phyloP scores from a whole-genome alignment of 2,329 filamentous ascomycete species.

The Alternaria gansuensis region DNA sequence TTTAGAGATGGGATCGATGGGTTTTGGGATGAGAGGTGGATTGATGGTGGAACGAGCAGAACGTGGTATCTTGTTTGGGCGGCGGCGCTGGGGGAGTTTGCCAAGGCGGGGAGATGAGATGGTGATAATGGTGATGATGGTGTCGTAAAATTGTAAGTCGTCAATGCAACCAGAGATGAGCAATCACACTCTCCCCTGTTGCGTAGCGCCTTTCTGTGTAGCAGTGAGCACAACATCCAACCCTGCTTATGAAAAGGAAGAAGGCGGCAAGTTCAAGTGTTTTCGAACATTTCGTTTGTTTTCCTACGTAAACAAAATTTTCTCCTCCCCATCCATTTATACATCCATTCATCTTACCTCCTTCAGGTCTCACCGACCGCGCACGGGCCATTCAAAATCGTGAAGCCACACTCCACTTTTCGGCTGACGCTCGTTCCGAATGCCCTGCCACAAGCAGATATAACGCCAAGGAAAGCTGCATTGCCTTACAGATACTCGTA shows the following conservation, averaged over 20 bases:
- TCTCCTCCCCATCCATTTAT: no score
- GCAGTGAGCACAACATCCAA: neutral
- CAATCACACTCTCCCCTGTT: no score
- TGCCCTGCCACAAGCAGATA: slow-evolving; percentile 22
- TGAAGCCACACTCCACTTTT: slow-evolving; percentile 19
- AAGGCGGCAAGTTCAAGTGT: neutral
- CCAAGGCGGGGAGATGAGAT: slow-evolving; percentile 7
- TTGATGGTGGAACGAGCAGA: slow-evolving; percentile 77
- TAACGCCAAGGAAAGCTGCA: slow-evolving; percentile 20
- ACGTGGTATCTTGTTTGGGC: slow-evolving; percentile 49
- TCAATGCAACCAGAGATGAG: no score
- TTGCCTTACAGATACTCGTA: slow-evolving; percentile 20
- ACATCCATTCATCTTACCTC: neutral
- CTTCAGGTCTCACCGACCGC: neutral
- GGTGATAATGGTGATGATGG: neutral
- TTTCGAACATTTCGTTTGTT: neutral
- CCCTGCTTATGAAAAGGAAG: neutral
- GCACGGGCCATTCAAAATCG: neutral
- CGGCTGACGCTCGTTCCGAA: slow-evolving; percentile 11
- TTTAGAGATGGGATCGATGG: slow-evolving; percentile 73
- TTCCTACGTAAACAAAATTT: slow-evolving; percentile 1
- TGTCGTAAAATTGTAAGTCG: no score
- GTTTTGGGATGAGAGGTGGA: slow-evolving; percentile 64
- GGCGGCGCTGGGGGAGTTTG: slow-evolving; percentile 38
- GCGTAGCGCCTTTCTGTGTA: no score